A percentile compares a stretch with the other conserved stretches of the same genome.
Evolutionary conservation across 495 filamentous ascomycete species (phyloP).

Genomic region (Hypoxylon lienhwacheense): DNA sequence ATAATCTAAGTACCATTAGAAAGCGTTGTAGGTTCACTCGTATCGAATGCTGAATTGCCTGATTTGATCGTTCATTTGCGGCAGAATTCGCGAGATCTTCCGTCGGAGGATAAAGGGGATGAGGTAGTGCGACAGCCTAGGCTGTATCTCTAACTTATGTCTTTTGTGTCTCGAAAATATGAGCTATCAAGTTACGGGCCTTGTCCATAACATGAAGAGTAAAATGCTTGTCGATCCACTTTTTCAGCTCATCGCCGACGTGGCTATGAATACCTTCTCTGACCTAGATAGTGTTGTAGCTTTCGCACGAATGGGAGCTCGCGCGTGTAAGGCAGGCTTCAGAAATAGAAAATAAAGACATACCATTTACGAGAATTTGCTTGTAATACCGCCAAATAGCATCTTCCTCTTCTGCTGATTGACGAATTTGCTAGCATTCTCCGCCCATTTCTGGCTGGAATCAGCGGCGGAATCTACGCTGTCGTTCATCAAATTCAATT

Average conservation of each 20-base stretch:
- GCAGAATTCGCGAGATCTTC: conserved; percentile 44
- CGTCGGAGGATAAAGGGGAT: conserved; percentile 19
- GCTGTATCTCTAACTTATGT: conserved; percentile 7
- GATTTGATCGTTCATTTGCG: conserved; percentile 32
- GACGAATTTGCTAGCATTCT: conserved; percentile 85
- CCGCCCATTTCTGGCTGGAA: conserved; percentile 76
- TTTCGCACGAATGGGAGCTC: conserved; percentile 1
- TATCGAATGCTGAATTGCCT: conserved; percentile 24
- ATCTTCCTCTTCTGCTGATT: conserved; percentile 81
- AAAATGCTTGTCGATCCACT: conserved; percentile 6
- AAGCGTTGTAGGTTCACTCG: neutral
- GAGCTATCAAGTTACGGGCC: neutral
- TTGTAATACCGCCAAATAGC: conserved; percentile 63
- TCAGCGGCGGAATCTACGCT: conserved; percentile 78
- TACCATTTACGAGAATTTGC: conserved; percentile 45
- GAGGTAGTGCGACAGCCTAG: neutral
- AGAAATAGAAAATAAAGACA: neutral
- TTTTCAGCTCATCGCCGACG: conserved; percentile 8
- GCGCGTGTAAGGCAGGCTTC: neutral
- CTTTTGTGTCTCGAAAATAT: neutral
- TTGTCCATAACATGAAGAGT: neutral
- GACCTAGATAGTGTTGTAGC: conserved; percentile 6
- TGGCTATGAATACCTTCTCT: conserved; percentile 16
- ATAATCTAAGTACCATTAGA: conserved; percentile 12
- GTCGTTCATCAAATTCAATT: conserved; percentile 78